Evolutionary conservation across 441 rosid species (phyloP).

Genomic region (Pelargonium myrrhifolium): DNA sequence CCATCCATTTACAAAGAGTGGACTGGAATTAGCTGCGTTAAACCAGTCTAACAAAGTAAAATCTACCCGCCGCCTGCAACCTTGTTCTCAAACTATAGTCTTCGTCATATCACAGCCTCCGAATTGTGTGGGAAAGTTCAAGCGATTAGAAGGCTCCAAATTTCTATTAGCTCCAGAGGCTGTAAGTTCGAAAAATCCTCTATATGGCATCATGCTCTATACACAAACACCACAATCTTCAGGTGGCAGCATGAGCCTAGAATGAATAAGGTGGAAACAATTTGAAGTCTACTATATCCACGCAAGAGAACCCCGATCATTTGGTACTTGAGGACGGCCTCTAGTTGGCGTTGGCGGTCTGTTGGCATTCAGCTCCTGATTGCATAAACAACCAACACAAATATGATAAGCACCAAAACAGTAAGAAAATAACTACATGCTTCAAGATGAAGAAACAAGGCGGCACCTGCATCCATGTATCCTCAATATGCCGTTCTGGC

Average conservation of each 20-base stretch:
- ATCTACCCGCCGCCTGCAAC: slow-evolving; percentile 25
- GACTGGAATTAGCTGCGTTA: slow-evolving; percentile 18
- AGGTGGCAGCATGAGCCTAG: slow-evolving; percentile 29
- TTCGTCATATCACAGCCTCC: slow-evolving; percentile 25
- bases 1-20: slow-evolving; percentile 38
- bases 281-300: slow-evolving; percentile 52
- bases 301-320: slow-evolving; percentile 82
- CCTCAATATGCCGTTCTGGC: slow-evolving; percentile 76
- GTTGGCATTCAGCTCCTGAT: slow-evolving; percentile 90
- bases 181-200: slow-evolving; percentile 24
- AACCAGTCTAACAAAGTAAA: slow-evolving; percentile 14
- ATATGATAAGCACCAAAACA: not conserved
- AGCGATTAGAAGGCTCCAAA: slow-evolving; percentile 24
- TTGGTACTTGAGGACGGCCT: slow-evolving; percentile 85
- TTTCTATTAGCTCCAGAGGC: slow-evolving; percentile 13
- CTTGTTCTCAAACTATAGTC: slow-evolving; percentile 26
- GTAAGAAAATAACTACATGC: not conserved
- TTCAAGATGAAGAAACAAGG: not conserved
- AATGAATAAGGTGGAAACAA: slow-evolving; percentile 20
- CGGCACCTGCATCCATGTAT: slow-evolving; percentile 98
- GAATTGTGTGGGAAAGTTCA: slow-evolving; percentile 17
- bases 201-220: slow-evolving; percentile 37
- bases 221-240: slow-evolving; percentile 34
- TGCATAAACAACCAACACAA: slow-evolving; percentile 12
- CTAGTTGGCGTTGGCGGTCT: slow-evolving; percentile 95